A percentile compares a stretch with the other conserved stretches of the same genome.
phyloP scores from a whole-genome alignment of 768 basidiomycete genomes.

The Coprinopsis sp. region DNA sequence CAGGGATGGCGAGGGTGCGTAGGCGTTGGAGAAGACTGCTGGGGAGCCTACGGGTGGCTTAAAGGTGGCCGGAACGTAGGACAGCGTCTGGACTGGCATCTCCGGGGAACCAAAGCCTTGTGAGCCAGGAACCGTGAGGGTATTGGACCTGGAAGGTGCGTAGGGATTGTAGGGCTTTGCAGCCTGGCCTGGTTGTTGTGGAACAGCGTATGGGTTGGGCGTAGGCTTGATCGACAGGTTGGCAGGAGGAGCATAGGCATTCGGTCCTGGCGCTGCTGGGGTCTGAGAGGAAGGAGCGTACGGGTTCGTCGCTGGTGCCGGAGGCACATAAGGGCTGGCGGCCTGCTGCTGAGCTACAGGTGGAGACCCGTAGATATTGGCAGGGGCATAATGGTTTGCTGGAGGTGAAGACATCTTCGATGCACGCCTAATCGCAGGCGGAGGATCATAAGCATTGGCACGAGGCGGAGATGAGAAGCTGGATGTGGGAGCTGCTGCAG shows the following conservation, averaged over 20 bases:
- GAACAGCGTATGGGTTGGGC: not conserved
- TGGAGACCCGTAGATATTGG: not conserved
- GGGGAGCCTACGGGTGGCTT: not conserved
- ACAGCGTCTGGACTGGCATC: not conserved
- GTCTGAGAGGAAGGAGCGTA: slow-evolving; percentile 10
- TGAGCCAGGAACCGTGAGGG: not conserved
- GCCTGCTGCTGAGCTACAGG: not conserved
- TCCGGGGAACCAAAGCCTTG: not conserved
- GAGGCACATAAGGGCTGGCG: too few relatives aligned
- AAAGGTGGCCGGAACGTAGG: not conserved
- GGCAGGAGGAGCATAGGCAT: not conserved
- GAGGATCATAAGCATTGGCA: too few relatives aligned
- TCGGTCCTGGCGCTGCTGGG: not conserved
- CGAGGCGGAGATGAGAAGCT: too few relatives aligned
- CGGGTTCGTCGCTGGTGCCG: not conserved
- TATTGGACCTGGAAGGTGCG: slow-evolving; percentile 21
- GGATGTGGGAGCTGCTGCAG: too few relatives aligned
- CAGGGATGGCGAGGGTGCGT: slow-evolving; percentile 82
- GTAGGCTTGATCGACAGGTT: not conserved
- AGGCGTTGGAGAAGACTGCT: slow-evolving; percentile 37
- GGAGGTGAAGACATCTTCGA: too few relatives aligned
- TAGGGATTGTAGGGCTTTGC: slow-evolving; percentile 29
- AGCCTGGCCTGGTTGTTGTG: not conserved
- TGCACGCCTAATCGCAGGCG: too few relatives aligned
- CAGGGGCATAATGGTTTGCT: too few relatives aligned